Conservation (phyloP, 2,329 filamentous ascomycete genomes). For the Aureobasidium sp. region DNA sequence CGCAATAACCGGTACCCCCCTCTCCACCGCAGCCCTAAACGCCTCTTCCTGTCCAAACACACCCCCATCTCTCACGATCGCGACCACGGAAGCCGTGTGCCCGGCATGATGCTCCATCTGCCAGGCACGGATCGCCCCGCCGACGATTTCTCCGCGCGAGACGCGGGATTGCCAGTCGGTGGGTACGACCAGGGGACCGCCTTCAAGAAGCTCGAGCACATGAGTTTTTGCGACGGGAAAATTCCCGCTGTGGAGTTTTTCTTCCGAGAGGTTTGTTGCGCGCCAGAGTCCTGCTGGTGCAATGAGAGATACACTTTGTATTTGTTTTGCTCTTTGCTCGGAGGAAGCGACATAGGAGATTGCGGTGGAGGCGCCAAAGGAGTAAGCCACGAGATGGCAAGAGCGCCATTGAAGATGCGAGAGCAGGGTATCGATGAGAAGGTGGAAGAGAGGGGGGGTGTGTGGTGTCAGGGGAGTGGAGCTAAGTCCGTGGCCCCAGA, state of each 20-base stretch:
- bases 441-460: conserved; percentile 34
- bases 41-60: conserved; percentile 31
- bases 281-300: conserved; percentile 13
- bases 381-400: conserved; percentile 42
- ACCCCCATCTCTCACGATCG: conserved; percentile 38
- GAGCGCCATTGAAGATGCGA: conserved; percentile 33
- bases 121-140: conserved; percentile 42
- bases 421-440: conserved; percentile 33
- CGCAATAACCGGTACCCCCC: conserved; percentile 6
- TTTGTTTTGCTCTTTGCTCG: background rate
- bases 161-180: conserved; percentile 38
- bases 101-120: conserved; percentile 38
- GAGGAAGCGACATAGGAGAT: conserved; percentile 31
- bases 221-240: conserved; percentile 29
- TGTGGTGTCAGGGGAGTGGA: conserved; percentile 40
- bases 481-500: conserved; percentile 47
- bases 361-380: conserved; percentile 38
- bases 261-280: background rate
- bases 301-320: background rate
- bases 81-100: conserved; percentile 38
- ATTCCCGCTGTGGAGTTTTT: conserved; percentile 16
- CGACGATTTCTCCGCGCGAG: conserved; percentile 35
- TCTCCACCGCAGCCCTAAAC: conserved; percentile 24
- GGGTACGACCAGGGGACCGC: conserved; percentile 34
- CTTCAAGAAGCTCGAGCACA: conserved; percentile 36